Percentiles rank a stretch among this genome's conserved stretches.
Evolutionary conservation across 345 rosid species (phyloP).

Genomic region (Gossypium raimondii): DNA sequence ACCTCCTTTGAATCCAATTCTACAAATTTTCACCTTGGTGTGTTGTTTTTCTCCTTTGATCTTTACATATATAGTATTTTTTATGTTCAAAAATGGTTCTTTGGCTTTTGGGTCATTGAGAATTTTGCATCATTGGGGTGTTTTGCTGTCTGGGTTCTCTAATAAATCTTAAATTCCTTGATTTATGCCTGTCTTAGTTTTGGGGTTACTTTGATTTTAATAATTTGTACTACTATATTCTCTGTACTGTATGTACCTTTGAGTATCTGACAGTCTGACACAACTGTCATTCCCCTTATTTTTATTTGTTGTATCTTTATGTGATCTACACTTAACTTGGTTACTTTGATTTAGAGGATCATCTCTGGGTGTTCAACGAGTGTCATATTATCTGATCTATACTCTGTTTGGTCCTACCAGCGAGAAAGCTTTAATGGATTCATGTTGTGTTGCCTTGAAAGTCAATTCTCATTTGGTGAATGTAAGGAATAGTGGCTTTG

Average conservation of each 20-base stretch:
- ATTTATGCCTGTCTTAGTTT: constrained; percentile 17
- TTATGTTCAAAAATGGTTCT: constrained; percentile 3
- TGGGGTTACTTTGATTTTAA: constrained; percentile 33
- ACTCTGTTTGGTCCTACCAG: constrained; percentile 19
- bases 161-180: constrained; percentile 6
- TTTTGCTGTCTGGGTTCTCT: constrained; percentile 22
- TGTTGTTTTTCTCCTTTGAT: neutral
- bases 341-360: constrained; percentile 29
- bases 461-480: constrained; percentile 37
- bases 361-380: constrained; percentile 8
- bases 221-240: constrained; percentile 15
- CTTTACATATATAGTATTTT: neutral
- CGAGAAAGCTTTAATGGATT: constrained; percentile 49
- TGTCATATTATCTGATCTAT: constrained; percentile 9
- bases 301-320: constrained; percentile 23
- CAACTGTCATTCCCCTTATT: constrained; percentile 28
- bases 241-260: constrained; percentile 12
- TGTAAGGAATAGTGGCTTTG: constrained; percentile 26
- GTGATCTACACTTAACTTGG: constrained; percentile 52
- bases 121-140: constrained; percentile 15
- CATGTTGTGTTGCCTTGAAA: constrained; percentile 43
- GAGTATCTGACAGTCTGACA: constrained; percentile 16
- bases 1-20: neutral
- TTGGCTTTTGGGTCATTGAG: constrained; percentile 15
- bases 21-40: neutral